A percentile compares a stretch with the other conserved stretches of the same genome.
Evolutionary conservation across 768 basidiomycete genomes (phyloP).

Genomic region (Kwoniella newhampshirensis): DNA sequence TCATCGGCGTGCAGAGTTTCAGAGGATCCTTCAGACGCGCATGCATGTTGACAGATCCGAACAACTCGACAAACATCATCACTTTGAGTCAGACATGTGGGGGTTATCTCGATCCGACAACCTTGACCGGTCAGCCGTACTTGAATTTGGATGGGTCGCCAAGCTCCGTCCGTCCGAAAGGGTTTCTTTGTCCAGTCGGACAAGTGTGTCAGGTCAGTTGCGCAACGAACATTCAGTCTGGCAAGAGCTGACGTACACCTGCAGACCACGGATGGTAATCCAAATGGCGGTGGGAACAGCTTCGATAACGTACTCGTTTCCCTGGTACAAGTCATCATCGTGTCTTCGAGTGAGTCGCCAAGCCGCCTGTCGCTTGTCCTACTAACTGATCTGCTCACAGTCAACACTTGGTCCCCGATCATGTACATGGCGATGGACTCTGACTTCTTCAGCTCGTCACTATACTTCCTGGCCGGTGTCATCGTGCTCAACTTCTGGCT

Average conservation of each 20-base stretch:
- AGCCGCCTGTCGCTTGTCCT: not conserved
- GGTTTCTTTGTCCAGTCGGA: constrained; percentile 84
- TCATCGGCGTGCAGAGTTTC: constrained; percentile 94
- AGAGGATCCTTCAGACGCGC: constrained; percentile 69
- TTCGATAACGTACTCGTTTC: constrained; percentile 87
- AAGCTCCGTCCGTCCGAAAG: constrained; percentile 61
- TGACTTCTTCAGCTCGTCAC: constrained; percentile 80
- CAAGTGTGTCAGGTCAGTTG: constrained; percentile 70
- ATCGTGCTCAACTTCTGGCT: constrained; percentile 83
- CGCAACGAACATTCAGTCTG: not conserved
- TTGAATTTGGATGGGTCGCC: constrained; percentile 55
- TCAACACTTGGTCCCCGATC: constrained; percentile 56
- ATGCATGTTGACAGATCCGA: constrained; percentile 53
- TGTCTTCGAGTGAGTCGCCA: constrained; percentile 67
- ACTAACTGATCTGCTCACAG: constrained; percentile 16
- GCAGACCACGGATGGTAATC: constrained; percentile 59
- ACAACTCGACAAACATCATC: constrained; percentile 47
- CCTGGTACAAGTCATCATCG: constrained; percentile 76
- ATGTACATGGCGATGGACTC: constrained; percentile 90
- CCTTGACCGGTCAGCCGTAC: constrained; percentile 58
- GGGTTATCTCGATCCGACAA: constrained; percentile 68
- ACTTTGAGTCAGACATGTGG: constrained; percentile 67
- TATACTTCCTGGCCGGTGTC: constrained; percentile 82
- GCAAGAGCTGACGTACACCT: not conserved
- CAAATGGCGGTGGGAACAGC: constrained; percentile 65